A percentile compares a stretch with the other conserved stretches of the same genome.
Conservation (phyloP, 2,329 filamentous ascomycete genomes). For the Acarospora socialis region DNA sequence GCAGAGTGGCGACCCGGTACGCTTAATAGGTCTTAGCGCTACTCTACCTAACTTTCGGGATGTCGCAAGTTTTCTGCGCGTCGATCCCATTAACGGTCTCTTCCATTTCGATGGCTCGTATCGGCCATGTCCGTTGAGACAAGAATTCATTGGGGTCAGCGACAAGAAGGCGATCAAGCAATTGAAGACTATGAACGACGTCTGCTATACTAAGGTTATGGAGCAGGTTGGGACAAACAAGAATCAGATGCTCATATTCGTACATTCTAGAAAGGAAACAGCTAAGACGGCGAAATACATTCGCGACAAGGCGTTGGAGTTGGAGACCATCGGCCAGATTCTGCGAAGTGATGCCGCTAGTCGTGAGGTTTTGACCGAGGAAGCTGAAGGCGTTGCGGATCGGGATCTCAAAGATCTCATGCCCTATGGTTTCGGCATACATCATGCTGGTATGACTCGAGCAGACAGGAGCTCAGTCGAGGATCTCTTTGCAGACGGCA, state of each 20-base stretch:
- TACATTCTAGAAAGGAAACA: slow-evolving; percentile 95
- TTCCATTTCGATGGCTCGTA: slow-evolving; percentile 96
- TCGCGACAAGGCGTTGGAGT: slow-evolving; percentile 88
- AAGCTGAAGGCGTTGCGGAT: slow-evolving; percentile 70
- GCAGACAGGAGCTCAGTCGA: slow-evolving; percentile 92
- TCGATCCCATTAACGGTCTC: slow-evolving; percentile 69
- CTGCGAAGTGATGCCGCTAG: slow-evolving; percentile 84
- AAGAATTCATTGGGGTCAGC: slow-evolving; percentile 94
- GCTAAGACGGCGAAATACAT: slow-evolving; percentile 95
- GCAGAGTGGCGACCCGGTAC: slow-evolving; percentile 84
- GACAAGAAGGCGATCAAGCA: slow-evolving; percentile 99
- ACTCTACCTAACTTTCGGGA: slow-evolving; percentile 94
- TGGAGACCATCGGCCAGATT: slow-evolving; percentile 94
- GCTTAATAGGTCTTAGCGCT: slow-evolving; percentile 82
- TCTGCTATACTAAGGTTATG: slow-evolving; percentile 93
- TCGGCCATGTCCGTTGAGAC: slow-evolving; percentile 82
- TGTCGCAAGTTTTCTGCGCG: slow-evolving; percentile 86
- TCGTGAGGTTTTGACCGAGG: slow-evolving; percentile 73
- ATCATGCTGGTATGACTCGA: slow-evolving; percentile 93
- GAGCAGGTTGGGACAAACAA: slow-evolving; percentile 87
- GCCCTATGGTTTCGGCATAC: slow-evolving; percentile 94
- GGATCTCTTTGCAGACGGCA: slow-evolving; percentile 80
- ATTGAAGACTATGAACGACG: slow-evolving; percentile 97
- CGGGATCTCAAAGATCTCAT: slow-evolving; percentile 82
- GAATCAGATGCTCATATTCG: slow-evolving; percentile 98